Evolutionary conservation across 75 land plant genomes (phyloP).

Genomic region (Selaginella moellendorffii): DNA sequence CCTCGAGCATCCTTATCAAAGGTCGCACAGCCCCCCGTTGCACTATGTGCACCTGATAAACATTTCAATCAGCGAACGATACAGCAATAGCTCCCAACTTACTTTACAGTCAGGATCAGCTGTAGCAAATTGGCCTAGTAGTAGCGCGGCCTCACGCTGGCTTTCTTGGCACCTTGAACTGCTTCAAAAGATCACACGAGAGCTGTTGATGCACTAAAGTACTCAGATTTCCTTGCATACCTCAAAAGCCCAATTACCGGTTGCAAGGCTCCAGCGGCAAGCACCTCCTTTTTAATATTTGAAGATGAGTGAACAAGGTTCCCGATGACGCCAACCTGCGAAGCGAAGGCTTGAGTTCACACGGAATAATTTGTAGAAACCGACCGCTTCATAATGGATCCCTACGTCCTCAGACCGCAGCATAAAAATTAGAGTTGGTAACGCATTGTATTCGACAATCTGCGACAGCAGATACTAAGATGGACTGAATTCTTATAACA

Average conservation of each 20-base stretch:
- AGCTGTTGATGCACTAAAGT: no score
- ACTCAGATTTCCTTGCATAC: constrained; percentile 20
- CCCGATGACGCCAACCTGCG: constrained; percentile 94
- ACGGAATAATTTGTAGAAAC: background rate
- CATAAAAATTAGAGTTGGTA: constrained; percentile 84
- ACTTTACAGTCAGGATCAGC: constrained; percentile 99
- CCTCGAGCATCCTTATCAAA: constrained; percentile 79
- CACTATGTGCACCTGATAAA: constrained; percentile 81
- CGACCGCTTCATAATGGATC: constrained; percentile 86
- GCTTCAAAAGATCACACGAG: constrained; percentile 11
- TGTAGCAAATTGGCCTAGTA: constrained; percentile 97
- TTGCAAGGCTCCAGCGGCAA: constrained; percentile 87
- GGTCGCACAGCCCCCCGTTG: constrained; percentile 98
- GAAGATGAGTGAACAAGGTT: constrained; percentile 95
- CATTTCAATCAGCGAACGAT: no score
- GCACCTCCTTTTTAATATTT: constrained; percentile 90
- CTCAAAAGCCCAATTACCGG: constrained; percentile 91
- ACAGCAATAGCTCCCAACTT: no score
- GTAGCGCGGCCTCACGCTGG: constrained; percentile 90
- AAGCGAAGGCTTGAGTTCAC: background rate
- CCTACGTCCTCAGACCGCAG: constrained; percentile 86
- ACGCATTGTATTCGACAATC: constrained; percentile 96
- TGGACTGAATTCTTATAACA: background rate
- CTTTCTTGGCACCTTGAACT: constrained; percentile 91
- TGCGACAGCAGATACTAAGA: constrained; percentile 14